Evolutionary conservation across 78 protist genomes (phyloP).

Genomic region (Salpingoeca rosetta): DNA sequence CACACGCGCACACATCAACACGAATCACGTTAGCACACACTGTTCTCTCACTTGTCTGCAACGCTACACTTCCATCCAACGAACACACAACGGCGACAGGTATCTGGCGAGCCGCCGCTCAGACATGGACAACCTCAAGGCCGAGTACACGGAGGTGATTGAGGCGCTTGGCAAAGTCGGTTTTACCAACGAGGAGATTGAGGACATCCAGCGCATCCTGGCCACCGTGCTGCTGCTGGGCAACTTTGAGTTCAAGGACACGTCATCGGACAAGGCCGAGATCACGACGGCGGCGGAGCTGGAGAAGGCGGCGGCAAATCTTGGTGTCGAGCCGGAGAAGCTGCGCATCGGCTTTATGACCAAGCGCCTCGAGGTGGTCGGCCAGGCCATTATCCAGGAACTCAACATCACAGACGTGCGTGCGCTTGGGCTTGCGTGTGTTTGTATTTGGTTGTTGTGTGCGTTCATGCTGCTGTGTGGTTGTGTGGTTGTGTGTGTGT

Average conservation of each 20-base stretch:
- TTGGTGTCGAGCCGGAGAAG: not conserved
- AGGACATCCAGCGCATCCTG: not conserved
- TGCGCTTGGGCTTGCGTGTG: too few relatives aligned
- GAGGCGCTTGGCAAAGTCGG: not conserved
- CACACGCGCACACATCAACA: too few relatives aligned
- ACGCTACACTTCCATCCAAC: too few relatives aligned
- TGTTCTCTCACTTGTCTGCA: not conserved
- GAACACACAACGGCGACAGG: constrained; percentile 25
- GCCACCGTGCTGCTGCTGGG: constrained; percentile 50
- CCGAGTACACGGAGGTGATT: not conserved
- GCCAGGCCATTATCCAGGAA: not conserved
- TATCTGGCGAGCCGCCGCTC: constrained; percentile 28
- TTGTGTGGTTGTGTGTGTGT: too few relatives aligned
- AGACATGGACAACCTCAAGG: not conserved
- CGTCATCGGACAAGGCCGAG: not conserved
- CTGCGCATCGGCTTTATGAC: not conserved
- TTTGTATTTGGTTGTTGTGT: too few relatives aligned
- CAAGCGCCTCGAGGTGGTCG: not conserved
- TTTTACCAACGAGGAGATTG: not conserved
- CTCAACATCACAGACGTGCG: too few relatives aligned
- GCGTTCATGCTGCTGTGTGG: too few relatives aligned
- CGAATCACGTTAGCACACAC: too few relatives aligned
- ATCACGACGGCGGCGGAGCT: not conserved
- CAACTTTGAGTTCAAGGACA: constrained; percentile 34
- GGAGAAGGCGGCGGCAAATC: not conserved